Evolutionary conservation across 2,329 filamentous ascomycete species (phyloP).

Genomic region (Verticillium nonalfalfae): DNA sequence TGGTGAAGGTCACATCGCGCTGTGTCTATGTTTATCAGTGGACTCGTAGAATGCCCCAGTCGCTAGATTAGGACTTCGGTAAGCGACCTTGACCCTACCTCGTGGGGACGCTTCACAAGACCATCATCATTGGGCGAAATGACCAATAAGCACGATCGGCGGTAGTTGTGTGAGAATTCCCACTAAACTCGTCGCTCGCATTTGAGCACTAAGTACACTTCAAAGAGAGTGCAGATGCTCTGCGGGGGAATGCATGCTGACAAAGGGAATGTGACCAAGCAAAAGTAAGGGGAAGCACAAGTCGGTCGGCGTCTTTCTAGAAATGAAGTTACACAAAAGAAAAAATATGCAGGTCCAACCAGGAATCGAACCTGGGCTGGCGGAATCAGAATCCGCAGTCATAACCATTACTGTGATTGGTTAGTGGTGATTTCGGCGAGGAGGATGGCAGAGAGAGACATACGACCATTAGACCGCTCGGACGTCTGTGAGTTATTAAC

Average conservation of each 20-base stretch:
- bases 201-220: too few species aligned
- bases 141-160: too few species aligned
- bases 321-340: too few species aligned
- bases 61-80: not conserved
- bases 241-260: too few species aligned
- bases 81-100: not conserved
- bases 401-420: slow-evolving; percentile 1
- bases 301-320: too few species aligned
- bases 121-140: too few species aligned
- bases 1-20: not conserved
- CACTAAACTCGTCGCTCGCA: too few species aligned
- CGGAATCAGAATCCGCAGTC: slow-evolving; percentile 2
- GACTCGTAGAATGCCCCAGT: not conserved
- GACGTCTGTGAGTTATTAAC: not conserved
- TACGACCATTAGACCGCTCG: not conserved
- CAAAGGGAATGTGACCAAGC: too few species aligned
- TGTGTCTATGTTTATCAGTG: not conserved
- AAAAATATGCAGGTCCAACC: slow-evolving; percentile 1
- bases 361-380: slow-evolving; percentile 2
- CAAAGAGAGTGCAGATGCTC: too few species aligned
- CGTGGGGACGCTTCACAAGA: too few species aligned
- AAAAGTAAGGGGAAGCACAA: too few species aligned
- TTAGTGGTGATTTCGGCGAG: not conserved
- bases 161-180: too few species aligned
- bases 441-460: not conserved